Percentiles rank a stretch among this genome's conserved stretches.
Evolutionary conservation across 352 stramenopile species (phyloP).

Genomic region (Peronospora belbahrii): DNA sequence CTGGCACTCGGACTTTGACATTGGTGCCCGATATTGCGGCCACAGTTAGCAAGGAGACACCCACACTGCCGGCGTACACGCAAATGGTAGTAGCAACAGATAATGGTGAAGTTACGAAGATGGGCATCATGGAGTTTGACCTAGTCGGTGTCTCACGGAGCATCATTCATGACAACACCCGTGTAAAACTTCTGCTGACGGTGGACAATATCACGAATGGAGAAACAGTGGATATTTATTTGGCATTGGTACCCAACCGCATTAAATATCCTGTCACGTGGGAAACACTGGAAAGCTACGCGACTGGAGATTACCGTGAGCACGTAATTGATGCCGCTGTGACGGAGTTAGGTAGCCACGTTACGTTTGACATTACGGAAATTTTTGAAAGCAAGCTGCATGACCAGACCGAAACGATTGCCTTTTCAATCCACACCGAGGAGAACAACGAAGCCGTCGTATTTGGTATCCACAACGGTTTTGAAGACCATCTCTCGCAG

Average conservation of each 20-base stretch:
- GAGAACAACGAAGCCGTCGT: slow-evolving; percentile 46
- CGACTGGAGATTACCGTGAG: slow-evolving; percentile 31
- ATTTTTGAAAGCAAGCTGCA: slow-evolving; percentile 48
- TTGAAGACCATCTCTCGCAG: slow-evolving; percentile 64
- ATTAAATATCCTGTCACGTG: slow-evolving; percentile 61
- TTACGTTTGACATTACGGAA: slow-evolving; percentile 79
- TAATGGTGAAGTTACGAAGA: slow-evolving; percentile 36
- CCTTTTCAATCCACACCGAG: slow-evolving; percentile 53
- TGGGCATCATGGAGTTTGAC: slow-evolving; percentile 68
- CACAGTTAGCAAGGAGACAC: slow-evolving; percentile 41
- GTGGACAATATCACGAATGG: slow-evolving; percentile 45
- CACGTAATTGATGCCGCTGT: slow-evolving; percentile 47
- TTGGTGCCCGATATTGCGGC: slow-evolving; percentile 55
- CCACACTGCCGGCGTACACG: slow-evolving; percentile 44
- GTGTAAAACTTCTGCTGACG: slow-evolving; percentile 61
- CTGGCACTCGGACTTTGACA: slow-evolving; percentile 36
- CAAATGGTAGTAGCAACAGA: slow-evolving; percentile 43
- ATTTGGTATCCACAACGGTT: slow-evolving; percentile 50
- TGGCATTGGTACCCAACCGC: slow-evolving; percentile 34
- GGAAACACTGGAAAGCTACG: slow-evolving; percentile 41
- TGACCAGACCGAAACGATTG: slow-evolving; percentile 34
- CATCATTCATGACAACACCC: slow-evolving; percentile 53
- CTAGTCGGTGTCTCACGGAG: slow-evolving; percentile 55
- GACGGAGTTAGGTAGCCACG: slow-evolving; percentile 48
- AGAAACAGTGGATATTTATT: slow-evolving; percentile 39